Conservation (phyloP, 805 yeast species). For the Lipomyces yamadae region DNA sequence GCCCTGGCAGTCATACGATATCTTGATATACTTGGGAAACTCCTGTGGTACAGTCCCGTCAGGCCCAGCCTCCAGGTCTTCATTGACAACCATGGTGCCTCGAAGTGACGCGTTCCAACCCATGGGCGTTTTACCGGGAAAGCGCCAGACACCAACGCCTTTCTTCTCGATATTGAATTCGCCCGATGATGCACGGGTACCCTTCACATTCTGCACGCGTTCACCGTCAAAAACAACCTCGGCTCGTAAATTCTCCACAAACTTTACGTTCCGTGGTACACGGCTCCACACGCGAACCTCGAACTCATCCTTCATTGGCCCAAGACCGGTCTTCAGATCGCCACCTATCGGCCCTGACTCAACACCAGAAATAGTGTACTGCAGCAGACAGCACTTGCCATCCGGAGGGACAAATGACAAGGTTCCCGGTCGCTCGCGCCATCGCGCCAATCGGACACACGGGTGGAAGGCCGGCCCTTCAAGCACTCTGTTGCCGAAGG, state of each 20-base stretch:
- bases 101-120: conserved; percentile 73
- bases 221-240: conserved; percentile 47
- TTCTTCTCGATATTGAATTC: conserved; percentile 63
- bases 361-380: conserved; percentile 52
- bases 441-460: conserved; percentile 62
- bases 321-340: conserved; percentile 60
- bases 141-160: conserved; percentile 69
- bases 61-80: conserved; percentile 38
- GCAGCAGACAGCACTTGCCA: conserved; percentile 54
- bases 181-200: conserved; percentile 74
- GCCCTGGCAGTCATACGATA: conserved; percentile 67
- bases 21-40: conserved; percentile 54
- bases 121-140: conserved; percentile 60
- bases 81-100: conserved; percentile 55
- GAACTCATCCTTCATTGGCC: conserved; percentile 60
- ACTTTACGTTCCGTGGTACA: conserved; percentile 52
- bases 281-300: conserved; percentile 60
- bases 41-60: conserved; percentile 33
- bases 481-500: conserved; percentile 36
- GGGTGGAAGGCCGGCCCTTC: conserved; percentile 66
- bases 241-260: conserved; percentile 55
- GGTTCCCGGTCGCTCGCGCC: conserved; percentile 55
- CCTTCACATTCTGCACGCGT: conserved; percentile 51
- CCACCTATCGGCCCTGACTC: conserved; percentile 61
- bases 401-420: conserved; percentile 87